Evolutionary conservation across 2,329 filamentous ascomycete genomes (phyloP).

Genomic region (Scedosporium boydii): DNA sequence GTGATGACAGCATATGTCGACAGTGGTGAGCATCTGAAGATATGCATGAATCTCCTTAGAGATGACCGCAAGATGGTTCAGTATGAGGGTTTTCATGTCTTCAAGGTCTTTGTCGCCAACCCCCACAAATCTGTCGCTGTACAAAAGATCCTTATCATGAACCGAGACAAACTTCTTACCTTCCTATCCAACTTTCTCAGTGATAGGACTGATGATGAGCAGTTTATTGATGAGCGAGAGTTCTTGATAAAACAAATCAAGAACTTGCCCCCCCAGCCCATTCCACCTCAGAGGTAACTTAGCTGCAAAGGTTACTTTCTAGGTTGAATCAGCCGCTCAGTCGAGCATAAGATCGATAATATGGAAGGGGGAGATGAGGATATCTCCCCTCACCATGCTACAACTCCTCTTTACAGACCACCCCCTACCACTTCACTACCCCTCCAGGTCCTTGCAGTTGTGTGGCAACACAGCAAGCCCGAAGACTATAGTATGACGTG

Average conservation of each 20-base stretch:
- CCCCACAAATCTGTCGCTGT: constrained; percentile 96
- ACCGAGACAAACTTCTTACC: constrained; percentile 78
- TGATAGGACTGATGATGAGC: constrained; percentile 92
- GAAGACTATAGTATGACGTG: no score
- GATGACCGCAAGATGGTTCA: constrained; percentile 99
- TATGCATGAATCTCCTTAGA: constrained; percentile 93
- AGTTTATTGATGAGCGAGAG: constrained; percentile 96
- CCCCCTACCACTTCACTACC: no score
- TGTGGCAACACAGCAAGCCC: no score
- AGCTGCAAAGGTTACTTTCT: neutral
- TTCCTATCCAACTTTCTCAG: constrained; percentile 90
- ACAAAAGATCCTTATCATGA: constrained; percentile 92
- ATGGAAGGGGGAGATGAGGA: neutral
- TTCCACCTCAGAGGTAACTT: constrained; percentile 36
- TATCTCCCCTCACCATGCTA: no score
- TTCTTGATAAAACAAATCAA: constrained; percentile 93
- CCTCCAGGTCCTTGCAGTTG: no score
- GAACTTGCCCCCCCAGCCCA: constrained; percentile 52
- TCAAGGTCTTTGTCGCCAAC: constrained; percentile 99
- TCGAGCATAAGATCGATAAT: neutral
- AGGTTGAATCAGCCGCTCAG: neutral
- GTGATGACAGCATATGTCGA: constrained; percentile 98
- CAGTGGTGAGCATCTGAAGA: constrained; percentile 88
- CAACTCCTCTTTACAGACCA: no score
- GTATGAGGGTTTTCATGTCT: constrained; percentile 98